Evolutionary conservation across 768 basidiomycete species (phyloP).

Genomic region (Trichaptum fuscoviolaceum): DNA sequence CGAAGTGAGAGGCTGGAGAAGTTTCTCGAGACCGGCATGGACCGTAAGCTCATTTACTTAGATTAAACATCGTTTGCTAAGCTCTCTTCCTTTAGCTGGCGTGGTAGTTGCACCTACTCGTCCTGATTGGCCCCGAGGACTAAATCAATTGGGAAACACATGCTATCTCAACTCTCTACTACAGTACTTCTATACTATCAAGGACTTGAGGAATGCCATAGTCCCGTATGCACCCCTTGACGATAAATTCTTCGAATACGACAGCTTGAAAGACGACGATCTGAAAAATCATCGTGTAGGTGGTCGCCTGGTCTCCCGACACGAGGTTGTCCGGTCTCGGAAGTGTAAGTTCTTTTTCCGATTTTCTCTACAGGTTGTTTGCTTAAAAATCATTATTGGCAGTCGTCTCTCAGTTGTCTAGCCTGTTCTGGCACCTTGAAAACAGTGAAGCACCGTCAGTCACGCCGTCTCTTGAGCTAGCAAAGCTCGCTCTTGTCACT

Average conservation of each 20-base stretch:
- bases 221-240: constrained; percentile 50
- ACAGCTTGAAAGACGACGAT: constrained; percentile 76
- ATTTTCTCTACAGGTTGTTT: constrained; percentile 5
- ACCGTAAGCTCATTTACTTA: constrained; percentile 52
- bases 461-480: constrained; percentile 80
- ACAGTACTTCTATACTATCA: constrained; percentile 96
- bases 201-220: constrained; percentile 77
- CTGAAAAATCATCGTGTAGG: constrained; percentile 82
- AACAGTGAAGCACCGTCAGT: constrained; percentile 60
- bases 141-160: constrained; percentile 86
- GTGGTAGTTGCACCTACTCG: constrained; percentile 48
- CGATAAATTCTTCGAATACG: constrained; percentile 47
- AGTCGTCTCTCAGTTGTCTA: constrained; percentile 81
- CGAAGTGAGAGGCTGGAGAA: constrained; percentile 67
- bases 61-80: background rate
- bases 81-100: constrained; percentile 43
- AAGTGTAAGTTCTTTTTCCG: constrained; percentile 53
- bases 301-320: constrained; percentile 72
- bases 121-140: constrained; percentile 73
- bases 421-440: constrained; percentile 74
- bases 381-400: constrained; percentile 12
- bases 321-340: constrained; percentile 79
- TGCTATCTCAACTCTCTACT: constrained; percentile 81
- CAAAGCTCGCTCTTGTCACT: constrained; percentile 87
- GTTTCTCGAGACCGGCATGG: constrained; percentile 59